These are phyloP conservation scores for Schizosaccharomyces japonicus DNA, from an alignment of 805 yeast genomes.

Conservation along the genomic window DNA sequence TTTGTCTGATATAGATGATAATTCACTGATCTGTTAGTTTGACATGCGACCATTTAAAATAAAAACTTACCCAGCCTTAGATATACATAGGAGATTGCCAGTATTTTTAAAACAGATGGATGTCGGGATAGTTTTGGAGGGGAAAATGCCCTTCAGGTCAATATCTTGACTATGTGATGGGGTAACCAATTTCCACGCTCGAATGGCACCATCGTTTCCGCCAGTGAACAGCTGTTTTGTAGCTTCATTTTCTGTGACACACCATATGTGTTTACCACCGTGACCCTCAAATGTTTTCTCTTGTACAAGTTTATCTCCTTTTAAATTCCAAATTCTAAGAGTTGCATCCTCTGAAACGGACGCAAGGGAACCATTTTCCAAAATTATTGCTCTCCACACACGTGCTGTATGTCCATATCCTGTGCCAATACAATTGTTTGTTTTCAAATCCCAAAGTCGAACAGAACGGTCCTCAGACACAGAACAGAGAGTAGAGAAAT, in stretches of 20 bases:
- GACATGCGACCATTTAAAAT: no score
- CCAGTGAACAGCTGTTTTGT: not conserved
- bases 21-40: no score
- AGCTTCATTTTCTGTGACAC: not conserved
- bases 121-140: not conserved
- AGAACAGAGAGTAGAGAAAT: not conserved
- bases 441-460: not conserved
- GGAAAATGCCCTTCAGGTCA: no score
- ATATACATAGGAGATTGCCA: not conserved
- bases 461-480: constrained; percentile 4
- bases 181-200: not conserved
- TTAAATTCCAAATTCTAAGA: not conserved
- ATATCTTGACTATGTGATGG: not conserved
- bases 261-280: constrained; percentile 1
- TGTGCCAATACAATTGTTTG: not conserved
- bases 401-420: constrained; percentile 5
- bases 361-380: not conserved
- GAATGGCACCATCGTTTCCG: constrained; percentile 3
- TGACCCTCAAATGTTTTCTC: not conserved
- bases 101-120: not conserved
- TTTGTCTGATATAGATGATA: no score
- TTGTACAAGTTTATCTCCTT: not conserved
- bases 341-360: constrained; percentile 1
- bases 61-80: not conserved
- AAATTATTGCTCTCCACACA: not conserved